Evolutionary conservation across 2,329 filamentous ascomycete genomes (phyloP), one percentile per base, ranked within the genome.

Genomic region (Trichophyton verrucosum): DNA sequence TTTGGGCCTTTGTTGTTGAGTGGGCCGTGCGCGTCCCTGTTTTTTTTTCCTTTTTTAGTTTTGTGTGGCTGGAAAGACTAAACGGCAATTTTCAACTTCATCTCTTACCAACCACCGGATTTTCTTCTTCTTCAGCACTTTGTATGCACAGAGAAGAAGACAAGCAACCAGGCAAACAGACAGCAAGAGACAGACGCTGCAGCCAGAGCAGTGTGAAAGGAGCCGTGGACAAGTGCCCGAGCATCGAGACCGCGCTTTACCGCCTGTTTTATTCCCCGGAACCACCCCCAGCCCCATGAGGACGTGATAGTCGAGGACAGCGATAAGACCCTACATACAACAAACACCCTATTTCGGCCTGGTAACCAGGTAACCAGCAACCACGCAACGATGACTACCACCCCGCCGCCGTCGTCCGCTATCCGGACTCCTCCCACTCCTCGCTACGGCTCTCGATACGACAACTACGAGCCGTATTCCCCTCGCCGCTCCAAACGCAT

Each of bases 341-440:
- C 40, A 44, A 44, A 47, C 46, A 49, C 46, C 46, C 20, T 27
- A 7, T 27, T 49, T 15, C 30, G 20, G 24, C 11, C 40, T 44
- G 40, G 40, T 44, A 44, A 44, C 40, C 40, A 44, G 40, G 40
- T 44, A 44, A 44, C 33, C 33, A 38, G 33, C 33, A 38, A 38
- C 33, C 33, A 38, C 22, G 47, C 22, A 15, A 30, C 27, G 9
- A 57, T 57, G 59, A 72, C 75, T 42, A 78, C 76, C 66, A 76
- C 76, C 60, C 57, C 57, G 40, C 76, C 76, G n/a, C 70, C 72
- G 40, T 70, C 71, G 42, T 70, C 71, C 38, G 66, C 64, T 27
- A 65, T 75, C 60, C 68, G 72, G n/a, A 73, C 73, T 56, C 77
- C 77, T 51, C 68, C 70, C 47, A 76, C 76, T 62, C 77, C 77